Percentiles rank a stretch among this genome's conserved stretches.
Conservation (phyloP, 73 alveolate genomes). For the Paramecium bursaria region DNA sequence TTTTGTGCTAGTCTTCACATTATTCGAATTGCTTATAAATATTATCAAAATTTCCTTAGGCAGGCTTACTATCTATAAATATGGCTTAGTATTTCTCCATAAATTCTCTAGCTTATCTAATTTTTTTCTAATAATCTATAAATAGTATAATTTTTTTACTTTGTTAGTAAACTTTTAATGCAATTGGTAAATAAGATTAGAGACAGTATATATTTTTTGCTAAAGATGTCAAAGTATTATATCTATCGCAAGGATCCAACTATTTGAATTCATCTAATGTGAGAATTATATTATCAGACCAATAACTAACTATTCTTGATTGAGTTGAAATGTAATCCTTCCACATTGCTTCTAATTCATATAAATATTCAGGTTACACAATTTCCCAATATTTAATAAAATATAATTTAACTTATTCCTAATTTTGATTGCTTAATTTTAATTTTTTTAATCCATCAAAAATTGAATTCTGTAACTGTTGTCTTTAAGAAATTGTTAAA, state of each 20-base stretch:
- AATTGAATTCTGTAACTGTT: neutral
- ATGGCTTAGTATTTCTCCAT: neutral
- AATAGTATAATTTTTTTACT: neutral
- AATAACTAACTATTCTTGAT: neutral
- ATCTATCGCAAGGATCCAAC: neutral
- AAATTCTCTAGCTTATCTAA: neutral
- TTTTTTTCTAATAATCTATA: conserved; percentile 6
- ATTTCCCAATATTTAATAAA: conserved; percentile 1
- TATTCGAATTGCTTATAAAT: neutral
- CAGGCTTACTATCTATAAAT: neutral
- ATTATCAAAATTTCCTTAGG: neutral
- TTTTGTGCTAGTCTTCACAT: neutral
- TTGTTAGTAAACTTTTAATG: neutral
- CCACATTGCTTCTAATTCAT: neutral
- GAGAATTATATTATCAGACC: conserved; percentile 40
- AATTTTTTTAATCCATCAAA: neutral
- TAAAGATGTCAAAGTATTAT: conserved; percentile 27
- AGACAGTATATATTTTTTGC: conserved; percentile 29
- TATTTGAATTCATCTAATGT: neutral
- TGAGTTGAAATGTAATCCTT: neutral
- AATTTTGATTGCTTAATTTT: neutral
- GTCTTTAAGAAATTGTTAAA: conserved; percentile 10
- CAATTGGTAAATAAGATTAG: conserved; percentile 29
- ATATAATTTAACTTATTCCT: neutral
- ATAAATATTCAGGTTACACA: neutral